Evolutionary conservation across 228 moss, liverwort and hornwort genomes (phyloP).

Genomic region (Sphagnum magellanicum): DNA sequence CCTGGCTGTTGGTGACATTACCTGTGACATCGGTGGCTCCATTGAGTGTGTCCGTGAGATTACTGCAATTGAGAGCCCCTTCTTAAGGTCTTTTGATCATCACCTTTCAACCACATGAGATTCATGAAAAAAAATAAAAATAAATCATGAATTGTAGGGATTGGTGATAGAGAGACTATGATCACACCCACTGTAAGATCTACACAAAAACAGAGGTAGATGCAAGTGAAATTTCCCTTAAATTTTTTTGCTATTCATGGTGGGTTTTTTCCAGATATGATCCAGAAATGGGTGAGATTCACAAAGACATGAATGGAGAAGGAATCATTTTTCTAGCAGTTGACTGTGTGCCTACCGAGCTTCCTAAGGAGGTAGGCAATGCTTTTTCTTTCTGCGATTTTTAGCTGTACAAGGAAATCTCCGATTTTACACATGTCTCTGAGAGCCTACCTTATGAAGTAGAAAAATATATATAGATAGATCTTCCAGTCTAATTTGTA

Average conservation of each 20-base stretch:
- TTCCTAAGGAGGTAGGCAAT: conserved; percentile 70
- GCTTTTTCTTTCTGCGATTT: too few species aligned
- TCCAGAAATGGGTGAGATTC: conserved; percentile 54
- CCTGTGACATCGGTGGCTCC: conserved; percentile 87
- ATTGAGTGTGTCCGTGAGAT: conserved; percentile 66
- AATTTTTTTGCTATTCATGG: background rate
- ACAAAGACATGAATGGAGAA: conserved; percentile 79
- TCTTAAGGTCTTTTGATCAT: conserved; percentile 50
- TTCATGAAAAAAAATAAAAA: background rate
- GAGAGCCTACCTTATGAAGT: background rate
- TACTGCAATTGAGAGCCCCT: conserved; percentile 78
- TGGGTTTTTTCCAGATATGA: conserved; percentile 37
- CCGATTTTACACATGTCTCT: too few species aligned
- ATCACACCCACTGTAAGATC: background rate
- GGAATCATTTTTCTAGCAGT: conserved; percentile 76
- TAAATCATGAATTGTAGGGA: background rate
- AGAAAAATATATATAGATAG: too few species aligned
- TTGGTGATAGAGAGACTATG: background rate
- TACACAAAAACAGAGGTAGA: background rate
- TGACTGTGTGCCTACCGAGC: conserved; percentile 90
- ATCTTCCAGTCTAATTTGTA: too few species aligned
- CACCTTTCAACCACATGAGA: background rate
- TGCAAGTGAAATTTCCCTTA: background rate
- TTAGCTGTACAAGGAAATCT: too few species aligned
- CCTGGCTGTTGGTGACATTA: conserved; percentile 79